A percentile compares a stretch with the other conserved stretches of the same genome.
Conservation (phyloP, 495 filamentous ascomycete species). For the Parathielavia appendiculata region DNA sequence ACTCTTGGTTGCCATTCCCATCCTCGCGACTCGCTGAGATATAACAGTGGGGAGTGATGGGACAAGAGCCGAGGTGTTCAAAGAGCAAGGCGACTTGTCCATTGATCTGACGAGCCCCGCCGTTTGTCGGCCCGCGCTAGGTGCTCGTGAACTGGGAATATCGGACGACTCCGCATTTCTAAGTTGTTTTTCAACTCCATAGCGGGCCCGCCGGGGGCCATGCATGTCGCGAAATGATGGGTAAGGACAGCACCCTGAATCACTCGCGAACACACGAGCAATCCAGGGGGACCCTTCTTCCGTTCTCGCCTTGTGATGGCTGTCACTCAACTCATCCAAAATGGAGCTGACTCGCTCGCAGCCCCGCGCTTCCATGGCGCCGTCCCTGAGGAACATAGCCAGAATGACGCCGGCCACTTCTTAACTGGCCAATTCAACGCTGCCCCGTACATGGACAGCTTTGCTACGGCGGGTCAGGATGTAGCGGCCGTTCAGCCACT, state of each 20-base stretch:
- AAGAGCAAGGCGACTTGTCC: too few relatives aligned
- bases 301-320: background rate
- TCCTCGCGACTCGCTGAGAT: background rate
- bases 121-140: background rate
- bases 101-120: too few relatives aligned
- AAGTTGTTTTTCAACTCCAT: too few relatives aligned
- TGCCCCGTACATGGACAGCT: background rate
- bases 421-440: background rate
- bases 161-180: background rate
- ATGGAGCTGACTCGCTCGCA: background rate
- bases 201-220: conserved; percentile 1
- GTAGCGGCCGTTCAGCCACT: conserved; percentile 33
- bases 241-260: background rate
- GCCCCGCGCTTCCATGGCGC: conserved; percentile 4
- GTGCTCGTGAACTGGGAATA: background rate
- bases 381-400: background rate
- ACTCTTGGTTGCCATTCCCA: background rate
- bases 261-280: background rate
- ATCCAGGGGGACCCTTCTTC: background rate
- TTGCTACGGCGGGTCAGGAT: background rate
- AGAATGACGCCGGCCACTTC: background rate
- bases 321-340: background rate
- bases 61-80: too few relatives aligned
- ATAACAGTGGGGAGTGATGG: too few relatives aligned
- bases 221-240: conserved; percentile 8